Base-by-base conservation (phyloP, 768 basidiomycete genomes). In the Agrocybe praecox region DNA sequence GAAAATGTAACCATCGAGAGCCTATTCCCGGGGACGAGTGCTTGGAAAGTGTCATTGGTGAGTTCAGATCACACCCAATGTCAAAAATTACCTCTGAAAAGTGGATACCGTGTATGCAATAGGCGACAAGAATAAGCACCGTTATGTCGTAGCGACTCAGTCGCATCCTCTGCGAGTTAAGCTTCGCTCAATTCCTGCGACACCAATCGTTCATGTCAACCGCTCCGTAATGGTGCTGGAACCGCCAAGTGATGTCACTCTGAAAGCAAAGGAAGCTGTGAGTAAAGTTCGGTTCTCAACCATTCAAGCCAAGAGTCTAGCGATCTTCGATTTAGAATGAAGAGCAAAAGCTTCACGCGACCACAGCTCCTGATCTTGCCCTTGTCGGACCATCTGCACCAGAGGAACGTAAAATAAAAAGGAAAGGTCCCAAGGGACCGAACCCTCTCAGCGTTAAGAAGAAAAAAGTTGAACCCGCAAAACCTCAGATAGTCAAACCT, bases 391-490 rank as follows among this genome's bases (percentile, higher is more conserved):
- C 74, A 2, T 62, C 64, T 33, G 52, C 69, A 23, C 55, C 73
- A 48, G 80, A 81, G 59, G 68, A 70, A 33, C 68, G 71, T n/a
- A 73, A 68, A 12, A 78, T 76, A 59, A 90, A 84, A 68, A 85
- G 77, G 66, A 91, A 83, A 64, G 87, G 85, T 0, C 88, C 89
- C 0, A 96, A 93, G 67, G 92, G 84, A 0, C 94, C 96, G 1
- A 98, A 98, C 74, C 94, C 96, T 8, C 80, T 98, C 2, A 95
- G 93, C 57, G 76, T 96, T 45, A 95, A 94, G 80, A 97, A 94
- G 79, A 96, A 92, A 72, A 85, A 84, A 5, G 63, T 36, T 36
- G 62, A 53, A 43, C 15, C 40, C 51, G 48, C 78, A 60, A 64
- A 72, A 49, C 71, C 81, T 17, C 73, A 76, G 62, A 73, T 74